Evolutionary conservation across 441 rosid genomes (phyloP), one percentile per base, ranked within the genome.

Genomic region (Erodium texanum): DNA sequence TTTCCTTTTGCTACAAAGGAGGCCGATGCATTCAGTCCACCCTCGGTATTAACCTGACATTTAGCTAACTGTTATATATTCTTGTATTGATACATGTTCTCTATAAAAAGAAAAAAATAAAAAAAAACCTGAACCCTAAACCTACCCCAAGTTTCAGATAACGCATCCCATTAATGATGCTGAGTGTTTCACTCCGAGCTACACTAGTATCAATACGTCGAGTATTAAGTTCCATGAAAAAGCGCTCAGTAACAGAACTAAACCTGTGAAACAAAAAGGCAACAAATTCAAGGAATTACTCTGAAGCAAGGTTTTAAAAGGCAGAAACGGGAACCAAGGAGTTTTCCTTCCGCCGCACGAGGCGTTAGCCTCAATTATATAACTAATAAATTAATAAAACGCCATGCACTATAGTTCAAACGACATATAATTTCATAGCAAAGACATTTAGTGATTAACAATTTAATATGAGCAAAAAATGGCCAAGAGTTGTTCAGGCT

Each of bases 111-210:
- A n/a, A n/a, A n/a, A n/a, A n/a, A n/a, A 27, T 20, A 18, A 4
- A 71, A 69, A n/a, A n/a, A n/a, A 56, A 68, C 66, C 45, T 64
- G 52, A 66, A 43, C n/a, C 16, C 50, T 16, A 77, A 62, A 78
- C 89, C 73, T 85, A 95, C 98, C 94, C 98, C 97, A 64, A 95
- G 98, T 81, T 90, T 92, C 72, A 95, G 81, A 85, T 95, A 95
- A 63, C 98, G 99, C 99, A 95, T 88, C 71, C 99, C 98, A 82
- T 92, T 95, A 65, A 95, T 92, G 70, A 95, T 90, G 73, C 97
- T 88, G 18, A 95, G 92, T 73, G 96, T 87, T 82, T 92, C 97
- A 78, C 96, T 90, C 79, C 98, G 89, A 62, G 93, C 92, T 78
- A 85, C 86, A 78, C 81, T 92, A 70, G 85, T 82, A 73, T 95